A percentile compares a stretch with the other conserved stretches of the same genome.
Conservation (phyloP, 805 yeast genomes). For the Cyberlindnera amylophila region DNA sequence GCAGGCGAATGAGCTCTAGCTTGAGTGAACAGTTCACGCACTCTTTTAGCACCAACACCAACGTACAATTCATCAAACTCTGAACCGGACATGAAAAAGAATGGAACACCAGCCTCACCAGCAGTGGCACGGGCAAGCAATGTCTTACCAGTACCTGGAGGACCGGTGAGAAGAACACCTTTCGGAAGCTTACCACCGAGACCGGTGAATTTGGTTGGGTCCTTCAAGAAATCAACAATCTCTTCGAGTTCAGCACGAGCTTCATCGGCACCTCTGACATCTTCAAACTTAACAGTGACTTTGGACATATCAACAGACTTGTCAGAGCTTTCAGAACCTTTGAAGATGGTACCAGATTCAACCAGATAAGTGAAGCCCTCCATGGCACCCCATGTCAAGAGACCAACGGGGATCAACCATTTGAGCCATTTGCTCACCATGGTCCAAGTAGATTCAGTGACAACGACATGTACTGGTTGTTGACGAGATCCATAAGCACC, state of each 20-base stretch:
- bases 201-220: slow-evolving; percentile 93
- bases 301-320: slow-evolving; percentile 80
- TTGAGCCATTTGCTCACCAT: slow-evolving; percentile 82
- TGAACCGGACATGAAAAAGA: slow-evolving; percentile 97
- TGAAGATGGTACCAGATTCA: slow-evolving; percentile 80
- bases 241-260: slow-evolving; percentile 97
- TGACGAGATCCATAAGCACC: slow-evolving; percentile 52
- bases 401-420: slow-evolving; percentile 80
- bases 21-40: slow-evolving; percentile 87
- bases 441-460: slow-evolving; percentile 78
- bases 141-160: slow-evolving; percentile 99
- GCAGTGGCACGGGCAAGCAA: slow-evolving; percentile 96
- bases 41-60: slow-evolving; percentile 98
- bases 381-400: slow-evolving; percentile 77
- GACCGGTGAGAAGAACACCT: slow-evolving; percentile 95
- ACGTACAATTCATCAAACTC: slow-evolving; percentile 98
- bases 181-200: slow-evolving; percentile 97
- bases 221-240: slow-evolving; percentile 94
- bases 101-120: slow-evolving; percentile 98
- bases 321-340: slow-evolving; percentile 66
- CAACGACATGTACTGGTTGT: slow-evolving; percentile 92
- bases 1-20: slow-evolving; percentile 97
- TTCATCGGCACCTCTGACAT: slow-evolving; percentile 97
- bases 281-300: slow-evolving; percentile 83
- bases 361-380: slow-evolving; percentile 73